These are phyloP conservation scores for Penicillium sp. DNA, from an alignment of 2,329 filamentous ascomycete species.

Conservation along the genomic window DNA sequence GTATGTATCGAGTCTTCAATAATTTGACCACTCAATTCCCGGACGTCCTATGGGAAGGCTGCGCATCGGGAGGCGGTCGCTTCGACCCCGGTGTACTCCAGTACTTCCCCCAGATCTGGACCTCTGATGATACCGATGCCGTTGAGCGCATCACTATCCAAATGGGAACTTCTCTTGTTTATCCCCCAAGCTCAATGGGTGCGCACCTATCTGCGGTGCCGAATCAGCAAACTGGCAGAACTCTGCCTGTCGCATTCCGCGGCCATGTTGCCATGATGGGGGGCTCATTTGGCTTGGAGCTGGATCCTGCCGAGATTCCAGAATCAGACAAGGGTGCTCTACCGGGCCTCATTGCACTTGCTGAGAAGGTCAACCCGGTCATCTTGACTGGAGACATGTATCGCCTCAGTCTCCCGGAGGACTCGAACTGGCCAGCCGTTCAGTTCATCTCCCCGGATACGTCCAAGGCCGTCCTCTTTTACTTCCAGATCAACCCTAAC, in stretches of 20 bases:
- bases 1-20: constrained; percentile 64
- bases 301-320: constrained; percentile 57
- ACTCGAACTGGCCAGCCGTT: constrained; percentile 64
- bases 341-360: constrained; percentile 56
- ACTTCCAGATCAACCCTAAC: constrained; percentile 58
- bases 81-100: constrained; percentile 65
- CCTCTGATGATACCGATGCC: constrained; percentile 66
- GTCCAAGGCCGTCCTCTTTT: constrained; percentile 56
- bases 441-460: constrained; percentile 59
- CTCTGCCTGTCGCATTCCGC: constrained; percentile 60
- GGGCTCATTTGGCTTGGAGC: constrained; percentile 66
- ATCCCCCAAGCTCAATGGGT: constrained; percentile 64
- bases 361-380: constrained; percentile 61
- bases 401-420: constrained; percentile 59
- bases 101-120: constrained; percentile 68
- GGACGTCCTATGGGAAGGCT: constrained; percentile 66
- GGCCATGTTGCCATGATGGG: constrained; percentile 70
- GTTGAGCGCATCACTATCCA: constrained; percentile 63
- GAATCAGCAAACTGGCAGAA: constrained; percentile 59
- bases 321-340: constrained; percentile 56
- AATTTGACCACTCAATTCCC: constrained; percentile 62
- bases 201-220: constrained; percentile 65
- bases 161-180: constrained; percentile 63
- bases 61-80: constrained; percentile 64
- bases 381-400: constrained; percentile 62